phyloP scores from a whole-genome alignment of 192 early-diverging fungal genomes.

The Backusella westeae region DNA sequence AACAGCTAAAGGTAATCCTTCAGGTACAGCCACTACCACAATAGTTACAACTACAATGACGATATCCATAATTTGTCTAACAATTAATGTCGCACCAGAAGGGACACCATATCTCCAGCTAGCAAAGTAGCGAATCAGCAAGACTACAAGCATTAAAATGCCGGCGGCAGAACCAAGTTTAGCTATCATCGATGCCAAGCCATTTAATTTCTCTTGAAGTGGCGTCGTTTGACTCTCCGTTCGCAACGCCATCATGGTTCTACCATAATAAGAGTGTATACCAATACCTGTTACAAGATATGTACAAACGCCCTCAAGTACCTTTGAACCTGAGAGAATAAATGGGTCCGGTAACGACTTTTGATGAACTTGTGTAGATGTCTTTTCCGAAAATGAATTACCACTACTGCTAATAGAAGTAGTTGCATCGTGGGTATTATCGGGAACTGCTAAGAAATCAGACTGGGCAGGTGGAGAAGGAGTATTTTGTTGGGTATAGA shows the following conservation, averaged over 20 bases:
- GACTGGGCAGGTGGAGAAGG: background rate
- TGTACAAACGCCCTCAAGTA: slow-evolving; percentile 83
- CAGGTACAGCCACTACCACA: slow-evolving; percentile 97
- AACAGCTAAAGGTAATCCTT: slow-evolving; percentile 96
- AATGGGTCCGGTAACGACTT: slow-evolving; percentile 66
- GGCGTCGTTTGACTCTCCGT: slow-evolving; percentile 87
- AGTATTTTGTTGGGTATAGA: background rate
- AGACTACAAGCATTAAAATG: slow-evolving; percentile 79
- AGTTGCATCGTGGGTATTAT: background rate
- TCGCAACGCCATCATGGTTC: slow-evolving; percentile 84
- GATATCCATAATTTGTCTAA: slow-evolving; percentile 70
- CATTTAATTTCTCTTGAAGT: slow-evolving; percentile 87
- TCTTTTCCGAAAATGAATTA: slow-evolving; percentile 1
- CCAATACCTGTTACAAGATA: slow-evolving; percentile 88
- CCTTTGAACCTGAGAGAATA: slow-evolving; percentile 90
- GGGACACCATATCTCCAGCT: slow-evolving; percentile 34
- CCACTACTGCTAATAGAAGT: background rate
- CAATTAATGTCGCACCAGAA: slow-evolving; percentile 47
- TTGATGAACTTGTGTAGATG: slow-evolving; percentile 23
- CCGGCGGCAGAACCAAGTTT: slow-evolving; percentile 89
- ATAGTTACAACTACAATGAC: slow-evolving; percentile 91
- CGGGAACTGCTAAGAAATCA: background rate
- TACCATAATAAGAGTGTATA: slow-evolving; percentile 84
- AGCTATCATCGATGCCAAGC: slow-evolving; percentile 88
- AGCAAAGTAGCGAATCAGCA: slow-evolving; percentile 88